phyloP scores from a whole-genome alignment of 768 basidiomycete genomes.

The Mycena belliarum region DNA sequence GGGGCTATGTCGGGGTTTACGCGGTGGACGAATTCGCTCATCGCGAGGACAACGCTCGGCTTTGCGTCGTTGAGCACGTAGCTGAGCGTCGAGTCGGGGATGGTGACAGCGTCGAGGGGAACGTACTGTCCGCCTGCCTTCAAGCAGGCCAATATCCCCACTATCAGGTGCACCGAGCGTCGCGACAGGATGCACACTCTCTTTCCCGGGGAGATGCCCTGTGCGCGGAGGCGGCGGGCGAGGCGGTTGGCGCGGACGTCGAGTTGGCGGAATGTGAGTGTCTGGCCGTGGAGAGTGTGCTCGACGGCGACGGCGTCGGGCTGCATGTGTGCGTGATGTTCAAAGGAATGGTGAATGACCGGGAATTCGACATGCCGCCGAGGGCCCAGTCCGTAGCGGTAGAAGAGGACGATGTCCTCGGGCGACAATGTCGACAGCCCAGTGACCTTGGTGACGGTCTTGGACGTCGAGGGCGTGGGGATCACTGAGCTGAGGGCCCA shows the following conservation, averaged over 20 bases:
- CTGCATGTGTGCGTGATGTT: constrained; percentile 26
- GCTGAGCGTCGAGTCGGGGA: constrained; percentile 44
- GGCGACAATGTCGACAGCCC: constrained; percentile 22
- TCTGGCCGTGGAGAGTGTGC: constrained; percentile 24
- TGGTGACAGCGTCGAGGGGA: constrained; percentile 47
- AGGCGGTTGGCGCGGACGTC: constrained; percentile 34
- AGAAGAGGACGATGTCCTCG: constrained; percentile 27
- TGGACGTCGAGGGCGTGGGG: constrained; percentile 5
- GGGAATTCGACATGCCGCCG: constrained; percentile 24
- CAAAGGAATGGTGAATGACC: constrained; percentile 30
- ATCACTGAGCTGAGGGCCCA: constrained; percentile 5
- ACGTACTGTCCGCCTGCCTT: constrained; percentile 51
- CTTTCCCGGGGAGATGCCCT: constrained; percentile 41
- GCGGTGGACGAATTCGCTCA: constrained; percentile 33
- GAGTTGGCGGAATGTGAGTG: constrained; percentile 33
- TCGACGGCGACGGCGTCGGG: constrained; percentile 30
- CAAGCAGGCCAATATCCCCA: constrained; percentile 46
- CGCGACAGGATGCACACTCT: constrained; percentile 48
- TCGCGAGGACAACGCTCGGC: constrained; percentile 37
- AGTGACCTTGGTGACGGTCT: constrained; percentile 16
- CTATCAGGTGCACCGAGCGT: constrained; percentile 43
- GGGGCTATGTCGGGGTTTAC: constrained; percentile 21
- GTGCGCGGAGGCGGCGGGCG: constrained; percentile 35
- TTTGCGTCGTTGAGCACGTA: constrained; percentile 42
- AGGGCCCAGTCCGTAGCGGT: constrained; percentile 25